Conservation (phyloP, 352 stramenopile species). For the Pythium volutum region DNA sequence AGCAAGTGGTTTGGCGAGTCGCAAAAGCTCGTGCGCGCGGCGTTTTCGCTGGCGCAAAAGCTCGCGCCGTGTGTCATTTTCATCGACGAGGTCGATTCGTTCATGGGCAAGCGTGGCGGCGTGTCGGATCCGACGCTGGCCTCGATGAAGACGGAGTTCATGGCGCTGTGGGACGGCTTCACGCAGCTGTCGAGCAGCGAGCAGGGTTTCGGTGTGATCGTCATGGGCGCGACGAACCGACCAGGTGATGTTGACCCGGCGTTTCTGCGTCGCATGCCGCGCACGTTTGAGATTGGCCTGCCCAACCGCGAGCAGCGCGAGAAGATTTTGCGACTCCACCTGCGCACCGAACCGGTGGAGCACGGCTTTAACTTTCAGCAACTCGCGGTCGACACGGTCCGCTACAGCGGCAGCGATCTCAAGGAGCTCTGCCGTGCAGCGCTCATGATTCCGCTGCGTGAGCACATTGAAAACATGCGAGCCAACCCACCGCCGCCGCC, state of each 20-base stretch:
- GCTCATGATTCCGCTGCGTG: conserved; percentile 84
- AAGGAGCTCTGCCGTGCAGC: conserved; percentile 87
- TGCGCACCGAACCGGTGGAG: conserved; percentile 85
- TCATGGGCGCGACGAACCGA: conserved; percentile 96
- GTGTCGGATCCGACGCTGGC: conserved; percentile 78
- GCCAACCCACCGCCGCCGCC: conserved; percentile 35
- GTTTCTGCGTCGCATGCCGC: conserved; percentile 95
- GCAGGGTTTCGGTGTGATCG: conserved; percentile 89
- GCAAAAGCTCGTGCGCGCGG: conserved; percentile 68
- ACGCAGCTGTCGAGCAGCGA: conserved; percentile 72
- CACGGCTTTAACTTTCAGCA: conserved; percentile 73
- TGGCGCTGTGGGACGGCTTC: conserved; percentile 98
- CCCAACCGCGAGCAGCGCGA: conserved; percentile 84
- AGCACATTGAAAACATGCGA: conserved; percentile 74
- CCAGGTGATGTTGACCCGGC: conserved; percentile 90
- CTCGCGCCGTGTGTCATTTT: conserved; percentile 85
- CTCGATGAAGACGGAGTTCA: conserved; percentile 94
- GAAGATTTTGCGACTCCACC: conserved; percentile 92
- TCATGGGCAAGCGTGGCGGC: conserved; percentile 86
- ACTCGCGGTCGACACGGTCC: conserved; percentile 82
- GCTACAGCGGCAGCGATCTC: conserved; percentile 96
- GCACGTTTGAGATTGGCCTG: conserved; percentile 94
- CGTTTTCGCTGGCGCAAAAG: conserved; percentile 65
- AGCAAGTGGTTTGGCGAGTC: conserved; percentile 80
- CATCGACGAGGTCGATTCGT: conserved; percentile 88